These are phyloP conservation scores for Beta macrorhiza DNA, from an alignment of 179 eudicot genomes.

Conservation along the genomic window DNA sequence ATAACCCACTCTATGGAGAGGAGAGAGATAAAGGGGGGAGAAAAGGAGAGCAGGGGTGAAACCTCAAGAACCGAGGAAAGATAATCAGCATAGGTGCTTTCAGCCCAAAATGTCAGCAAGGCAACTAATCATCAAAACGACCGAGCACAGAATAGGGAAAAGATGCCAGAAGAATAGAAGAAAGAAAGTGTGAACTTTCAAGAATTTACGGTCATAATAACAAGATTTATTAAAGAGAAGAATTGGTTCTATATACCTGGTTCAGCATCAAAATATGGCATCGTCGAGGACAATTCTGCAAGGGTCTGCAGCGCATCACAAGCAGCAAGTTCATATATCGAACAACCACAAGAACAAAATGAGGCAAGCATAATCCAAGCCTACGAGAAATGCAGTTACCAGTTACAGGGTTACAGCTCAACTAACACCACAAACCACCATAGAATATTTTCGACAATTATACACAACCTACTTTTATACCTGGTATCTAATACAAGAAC, in stretches of 20 bases:
- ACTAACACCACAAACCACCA: background rate
- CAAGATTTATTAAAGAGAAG: background rate
- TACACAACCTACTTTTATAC: background rate
- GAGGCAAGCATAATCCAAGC: conserved; percentile 7
- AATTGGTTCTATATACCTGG: conserved; percentile 26
- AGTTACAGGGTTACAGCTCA: background rate
- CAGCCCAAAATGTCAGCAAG: background rate
- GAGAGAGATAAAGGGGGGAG: background rate
- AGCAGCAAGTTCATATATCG: conserved; percentile 56
- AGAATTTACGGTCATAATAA: background rate
- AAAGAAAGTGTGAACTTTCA: background rate
- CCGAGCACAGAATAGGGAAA: background rate
- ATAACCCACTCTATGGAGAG: background rate
- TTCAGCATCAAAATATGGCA: conserved; percentile 32
- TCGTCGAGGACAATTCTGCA: conserved; percentile 71
- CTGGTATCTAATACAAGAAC: too few species aligned
- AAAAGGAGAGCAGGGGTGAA: background rate
- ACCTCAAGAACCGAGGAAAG: background rate
- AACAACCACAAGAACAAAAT: conserved; percentile 8
- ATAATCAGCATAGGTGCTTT: background rate
- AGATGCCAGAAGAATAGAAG: background rate
- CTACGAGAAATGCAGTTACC: background rate
- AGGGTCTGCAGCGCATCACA: conserved; percentile 84
- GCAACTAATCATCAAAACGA: background rate
- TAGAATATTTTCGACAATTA: background rate